Evolutionary conservation across 495 filamentous ascomycete genomes (phyloP), one percentile per base, ranked within the genome.

Genomic region (Aspergillus olivimuriae): DNA sequence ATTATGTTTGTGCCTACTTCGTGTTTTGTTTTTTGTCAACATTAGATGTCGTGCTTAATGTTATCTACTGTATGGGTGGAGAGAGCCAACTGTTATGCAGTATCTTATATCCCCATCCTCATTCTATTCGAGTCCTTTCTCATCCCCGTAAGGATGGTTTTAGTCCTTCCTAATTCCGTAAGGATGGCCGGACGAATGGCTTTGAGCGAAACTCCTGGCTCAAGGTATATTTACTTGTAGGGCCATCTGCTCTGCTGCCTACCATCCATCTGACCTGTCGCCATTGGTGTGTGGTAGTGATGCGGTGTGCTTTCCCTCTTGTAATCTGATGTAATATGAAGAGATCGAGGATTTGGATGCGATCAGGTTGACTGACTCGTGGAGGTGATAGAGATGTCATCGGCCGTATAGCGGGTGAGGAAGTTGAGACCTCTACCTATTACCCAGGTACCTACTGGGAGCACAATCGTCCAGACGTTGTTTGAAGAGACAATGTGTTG

Each of bases 151-250:
- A n/a, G n/a, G n/a, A n/a, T n/a, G 18, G 2, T 4, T 36, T 17
- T 18, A 19, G 34, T 16, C 4, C 34, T 10, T 6, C 14, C 4
- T 19, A 18, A 18, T 36, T 17, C 34, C 5, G 4, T 14, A 2
- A 36, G 34, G 15, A 36, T 18, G 14, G 34, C 34, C 34, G 34
- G 34, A 36, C 34, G 34, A 18, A 36, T 17, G 34, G 34, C 34
- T 36, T 36, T 17, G 34, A 36, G 34, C 34, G 34, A 36, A 36
- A 16, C 4, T 17, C 34, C 34, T 16, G 19, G 14, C 15, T 36
- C 34, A 36, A 14, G 34, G 34, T 18, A 36, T 36, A 36, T 36
- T 18, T 36, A 12, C 34, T 36, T 17, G 18, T 36, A 36, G 19
- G 34, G 18, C 34, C 34, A 19, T 16, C 34, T 14, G 34, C 19